Base-by-base conservation (phyloP, 192 early-diverging fungal genomes). In the Backusella circina region DNA sequence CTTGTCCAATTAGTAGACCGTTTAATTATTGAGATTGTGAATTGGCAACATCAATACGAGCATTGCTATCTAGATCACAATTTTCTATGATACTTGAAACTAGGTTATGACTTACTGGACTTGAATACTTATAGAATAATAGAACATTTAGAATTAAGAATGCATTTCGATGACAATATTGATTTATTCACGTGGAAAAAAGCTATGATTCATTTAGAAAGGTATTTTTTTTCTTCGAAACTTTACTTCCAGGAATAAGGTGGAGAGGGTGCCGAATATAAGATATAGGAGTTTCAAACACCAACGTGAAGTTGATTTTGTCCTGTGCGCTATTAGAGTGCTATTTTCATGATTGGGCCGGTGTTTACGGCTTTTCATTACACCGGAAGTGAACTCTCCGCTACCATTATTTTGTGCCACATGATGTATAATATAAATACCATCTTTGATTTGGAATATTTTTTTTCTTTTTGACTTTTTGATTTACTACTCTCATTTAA, bases 351-450 rank as follows among this genome's bases (percentile, higher is more conserved):
- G 54, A 61, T 61, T 61, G 54, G 54, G 23, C 26, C 54, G 54
- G 54, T 15, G 10, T 21, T 28, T 28, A 26, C 54, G 54, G 54
- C n/a, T 3, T 61, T 28, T 26, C n/a, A 61, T 61, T 61, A 26
- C 21, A 61, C 54, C 54, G 54, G 54, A 26, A 12, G 12, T 26
- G 9, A 61, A 61, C 54, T 61, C 54, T 61, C 54, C 54, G 23
- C 65, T 67, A 67, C 18, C 28, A n/a, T 35, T 67, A 67, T 31
- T 67, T 35, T 67, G 33, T 67, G 28, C 32, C 65, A 67, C 54
- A 23, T 54, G 32, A 33, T 32, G 6, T 32, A 66, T 30, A 66
- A 32, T 66, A 66, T 66, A 66, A 66, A 66, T 66, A 66, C 28
- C 65, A 33, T 13, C 15, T 32, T 15, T 66, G 32, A 33, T 32